Percentiles rank a stretch among this genome's conserved stretches.
Evolutionary conservation across 371 early-diverging fungal species (phyloP).

Genomic region (Mucor plumbeus): DNA sequence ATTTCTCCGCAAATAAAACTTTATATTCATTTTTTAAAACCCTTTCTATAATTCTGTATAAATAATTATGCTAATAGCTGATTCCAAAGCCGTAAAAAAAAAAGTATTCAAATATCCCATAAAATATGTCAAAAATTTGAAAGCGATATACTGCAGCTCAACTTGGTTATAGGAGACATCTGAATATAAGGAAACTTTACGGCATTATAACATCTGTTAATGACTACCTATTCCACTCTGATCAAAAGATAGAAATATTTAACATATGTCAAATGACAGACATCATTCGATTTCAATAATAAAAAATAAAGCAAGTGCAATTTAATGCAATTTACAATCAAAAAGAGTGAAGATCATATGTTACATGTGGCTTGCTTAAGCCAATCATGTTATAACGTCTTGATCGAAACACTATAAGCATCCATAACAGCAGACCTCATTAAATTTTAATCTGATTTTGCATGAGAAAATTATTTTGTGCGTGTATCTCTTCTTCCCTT

Average conservation of each 20-base stretch:
- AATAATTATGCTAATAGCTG: no score
- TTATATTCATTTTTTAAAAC: no score
- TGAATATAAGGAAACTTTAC: not conserved
- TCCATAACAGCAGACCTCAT: not conserved
- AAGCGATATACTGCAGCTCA: no score
- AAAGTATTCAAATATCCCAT: no score
- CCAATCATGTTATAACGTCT: not conserved
- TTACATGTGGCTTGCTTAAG: not conserved
- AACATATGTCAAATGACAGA: not conserved
- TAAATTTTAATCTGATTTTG: not conserved
- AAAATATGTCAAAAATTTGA: no score
- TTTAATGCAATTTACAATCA: no score
- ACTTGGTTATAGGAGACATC: not conserved
- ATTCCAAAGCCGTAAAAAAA: no score
- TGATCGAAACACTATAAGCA: not conserved
- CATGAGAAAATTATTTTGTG: slow-evolving; percentile 3
- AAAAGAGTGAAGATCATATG: not conserved
- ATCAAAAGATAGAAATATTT: not conserved
- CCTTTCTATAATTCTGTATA: no score
- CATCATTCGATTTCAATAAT: not conserved
- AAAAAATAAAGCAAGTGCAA: not conserved
- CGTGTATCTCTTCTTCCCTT: not conserved
- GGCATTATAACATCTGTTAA: not conserved
- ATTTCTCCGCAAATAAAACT: no score
- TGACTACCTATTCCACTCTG: not conserved